These are phyloP conservation scores for Aspergillus fijiensis DNA, from an alignment of 2,329 filamentous ascomycete genomes.

Conservation along the genomic window DNA sequence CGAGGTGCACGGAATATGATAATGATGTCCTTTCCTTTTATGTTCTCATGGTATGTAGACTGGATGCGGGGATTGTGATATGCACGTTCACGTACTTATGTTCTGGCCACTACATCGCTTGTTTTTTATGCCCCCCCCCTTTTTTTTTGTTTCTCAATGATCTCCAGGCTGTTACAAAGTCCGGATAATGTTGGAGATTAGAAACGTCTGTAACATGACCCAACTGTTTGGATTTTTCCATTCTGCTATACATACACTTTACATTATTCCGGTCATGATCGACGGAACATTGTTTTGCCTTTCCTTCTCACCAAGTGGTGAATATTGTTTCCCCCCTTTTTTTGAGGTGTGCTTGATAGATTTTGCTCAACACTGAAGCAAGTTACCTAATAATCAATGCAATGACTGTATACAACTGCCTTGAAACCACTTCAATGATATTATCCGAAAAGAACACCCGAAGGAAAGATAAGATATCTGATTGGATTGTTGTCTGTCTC, in stretches of 20 bases:
- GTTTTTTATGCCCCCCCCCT: conserved; percentile 12
- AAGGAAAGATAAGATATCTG: no score
- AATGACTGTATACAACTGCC: no score
- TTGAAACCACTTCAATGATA: no score
- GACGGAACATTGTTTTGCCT: conserved; percentile 9
- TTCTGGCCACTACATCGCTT: conserved; percentile 6
- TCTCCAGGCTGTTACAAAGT: conserved; percentile 18
- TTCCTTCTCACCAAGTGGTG: background rate
- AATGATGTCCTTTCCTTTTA: conserved; percentile 19
- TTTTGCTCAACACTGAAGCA: background rate
- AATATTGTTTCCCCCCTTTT: background rate
- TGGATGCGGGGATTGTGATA: conserved; percentile 22
- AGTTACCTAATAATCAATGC: background rate
- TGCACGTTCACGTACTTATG: conserved; percentile 12
- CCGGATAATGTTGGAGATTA: conserved; percentile 15
- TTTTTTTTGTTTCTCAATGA: conserved; percentile 13
- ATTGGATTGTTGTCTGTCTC: no score
- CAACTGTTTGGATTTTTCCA: conserved; percentile 3
- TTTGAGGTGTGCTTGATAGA: background rate
- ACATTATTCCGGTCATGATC: conserved; percentile 9
- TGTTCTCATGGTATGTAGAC: conserved; percentile 22
- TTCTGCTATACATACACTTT: conserved; percentile 15
- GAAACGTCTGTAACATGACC: conserved; percentile 21
- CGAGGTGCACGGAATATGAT: conserved; percentile 20
- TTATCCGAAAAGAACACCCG: no score